Evolutionary conservation across 352 stramenopile genomes (phyloP), one percentile per base, ranked within the genome.

Genomic region (Globisporangium mamillatum): DNA sequence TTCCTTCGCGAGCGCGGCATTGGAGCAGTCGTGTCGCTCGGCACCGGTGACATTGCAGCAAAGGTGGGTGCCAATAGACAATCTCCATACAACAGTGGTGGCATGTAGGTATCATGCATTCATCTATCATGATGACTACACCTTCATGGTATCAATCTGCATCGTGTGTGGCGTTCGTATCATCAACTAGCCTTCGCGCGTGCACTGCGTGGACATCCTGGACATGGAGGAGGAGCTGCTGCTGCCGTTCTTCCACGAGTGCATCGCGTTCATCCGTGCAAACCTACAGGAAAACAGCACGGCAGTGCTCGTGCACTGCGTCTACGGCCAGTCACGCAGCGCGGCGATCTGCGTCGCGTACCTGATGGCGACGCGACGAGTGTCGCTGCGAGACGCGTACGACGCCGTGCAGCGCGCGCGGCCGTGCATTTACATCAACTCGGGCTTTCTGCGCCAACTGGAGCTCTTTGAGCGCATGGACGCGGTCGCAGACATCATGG

Each of bases 351-450:
- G 83, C 58, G 80, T 95, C 24, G 88, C 88, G 29, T 94, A 79
- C 73, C 61, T 94, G 56, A 95, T 95, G 88, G 71, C 73, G 18
- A 70, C 61, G 10, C 70, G 70, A 41, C 64, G 61, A 14, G 60
- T 90, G 57, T 60, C 77, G 34, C 63, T 92, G 41, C 34, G 69
- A 16, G 76, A 76, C 27, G 82, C 80, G 18, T 95, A 91, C 64
- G 70, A 89, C 34, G 56, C 71, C 5, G 85, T 95, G 50, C 77
- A 90, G 38, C 57, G 61, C 50, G 84, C 84, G 61, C 73, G 88
- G 10, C 80, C 82, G 20, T 95, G 88, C 57, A 92, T 94, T 59
- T 81, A 83, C 62, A 93, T 95, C 60, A 95, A 95, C 55, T 50
- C 77, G 29, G 84, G 88, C 0, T 95, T 95, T 46, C 68, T 95